phyloP scores from a whole-genome alignment of 108 stramenopile species.

The Cyclotella distinguenda region DNA sequence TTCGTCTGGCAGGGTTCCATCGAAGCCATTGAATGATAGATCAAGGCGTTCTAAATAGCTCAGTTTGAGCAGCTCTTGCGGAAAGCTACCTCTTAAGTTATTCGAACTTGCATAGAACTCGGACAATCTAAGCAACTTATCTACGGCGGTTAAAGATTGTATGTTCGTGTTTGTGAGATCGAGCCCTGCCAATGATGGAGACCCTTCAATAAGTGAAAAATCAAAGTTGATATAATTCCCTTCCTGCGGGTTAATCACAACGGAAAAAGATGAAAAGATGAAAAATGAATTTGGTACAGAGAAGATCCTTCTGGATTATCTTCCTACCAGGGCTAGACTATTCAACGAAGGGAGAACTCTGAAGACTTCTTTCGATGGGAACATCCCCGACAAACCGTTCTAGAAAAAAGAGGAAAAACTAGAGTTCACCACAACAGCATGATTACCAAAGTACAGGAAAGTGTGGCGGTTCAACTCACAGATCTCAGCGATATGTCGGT shows the following conservation, averaged over 20 bases:
- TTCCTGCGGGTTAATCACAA: no score
- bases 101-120: constrained; percentile 20
- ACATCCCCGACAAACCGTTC: constrained; percentile 11
- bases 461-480: background rate
- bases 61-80: constrained; percentile 52
- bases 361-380: constrained; percentile 19
- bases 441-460: background rate
- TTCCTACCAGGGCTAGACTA: constrained; percentile 13
- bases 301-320: no score
- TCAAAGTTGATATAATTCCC: constrained; percentile 32
- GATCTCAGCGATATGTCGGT: constrained; percentile 25
- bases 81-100: constrained; percentile 32
- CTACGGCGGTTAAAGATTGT: constrained; percentile 19
- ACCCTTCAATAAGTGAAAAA: constrained; percentile 5
- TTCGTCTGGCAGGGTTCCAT: constrained; percentile 46
- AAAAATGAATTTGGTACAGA: no score
- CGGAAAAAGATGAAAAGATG: no score
- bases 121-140: background rate
- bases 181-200: constrained; percentile 6
- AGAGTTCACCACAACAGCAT: background rate
- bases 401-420: background rate
- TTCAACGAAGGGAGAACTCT: constrained; percentile 13
- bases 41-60: constrained; percentile 34
- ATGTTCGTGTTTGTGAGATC: constrained; percentile 35
- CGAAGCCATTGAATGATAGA: constrained; percentile 51